phyloP scores from a whole-genome alignment of 148 eudicot genomes.

The Tetragonia tetragonoides region DNA sequence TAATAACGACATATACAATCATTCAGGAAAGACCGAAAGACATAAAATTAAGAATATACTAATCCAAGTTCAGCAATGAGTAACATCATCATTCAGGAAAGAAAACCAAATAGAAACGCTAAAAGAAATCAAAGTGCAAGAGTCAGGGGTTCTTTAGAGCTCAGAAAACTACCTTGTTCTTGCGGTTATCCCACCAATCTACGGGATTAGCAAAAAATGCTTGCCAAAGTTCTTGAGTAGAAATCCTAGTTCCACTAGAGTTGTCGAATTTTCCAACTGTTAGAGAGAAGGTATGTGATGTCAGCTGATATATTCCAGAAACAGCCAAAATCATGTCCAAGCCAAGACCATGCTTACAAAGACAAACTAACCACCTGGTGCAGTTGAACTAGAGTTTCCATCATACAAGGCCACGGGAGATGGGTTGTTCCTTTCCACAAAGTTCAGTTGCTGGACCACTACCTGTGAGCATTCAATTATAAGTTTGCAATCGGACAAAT shows the following conservation, averaged over 20 bases:
- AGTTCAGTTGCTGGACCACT: conserved; percentile 77
- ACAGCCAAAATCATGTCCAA: not conserved
- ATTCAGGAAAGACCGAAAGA: no score
- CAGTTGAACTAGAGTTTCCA: conserved; percentile 49
- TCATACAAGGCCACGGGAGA: conserved; percentile 50
- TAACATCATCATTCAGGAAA: not conserved
- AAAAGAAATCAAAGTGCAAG: not conserved
- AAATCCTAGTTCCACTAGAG: conserved; percentile 43
- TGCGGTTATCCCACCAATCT: conserved; percentile 99
- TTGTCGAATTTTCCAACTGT: conserved; percentile 45
- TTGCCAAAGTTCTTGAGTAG: conserved; percentile 87
- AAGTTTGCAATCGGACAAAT: conserved; percentile 3
- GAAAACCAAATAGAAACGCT: not conserved
- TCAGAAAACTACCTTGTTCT: conserved; percentile 60
- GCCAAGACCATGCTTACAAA: conserved; percentile 5
- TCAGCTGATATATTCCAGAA: not conserved
- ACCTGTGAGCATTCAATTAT: conserved; percentile 46
- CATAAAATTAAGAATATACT: not conserved
- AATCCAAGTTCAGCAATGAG: not conserved
- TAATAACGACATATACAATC: not conserved
- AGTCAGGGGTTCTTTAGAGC: conserved; percentile 1
- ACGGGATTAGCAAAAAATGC: conserved; percentile 89
- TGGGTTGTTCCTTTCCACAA: conserved; percentile 58
- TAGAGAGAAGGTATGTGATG: conserved; percentile 18
- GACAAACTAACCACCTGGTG: conserved; percentile 38